Percentiles rank a stretch among this genome's conserved stretches.
Conservation (phyloP, 2,329 filamentous ascomycete genomes). For the Fusarium chaquense region DNA sequence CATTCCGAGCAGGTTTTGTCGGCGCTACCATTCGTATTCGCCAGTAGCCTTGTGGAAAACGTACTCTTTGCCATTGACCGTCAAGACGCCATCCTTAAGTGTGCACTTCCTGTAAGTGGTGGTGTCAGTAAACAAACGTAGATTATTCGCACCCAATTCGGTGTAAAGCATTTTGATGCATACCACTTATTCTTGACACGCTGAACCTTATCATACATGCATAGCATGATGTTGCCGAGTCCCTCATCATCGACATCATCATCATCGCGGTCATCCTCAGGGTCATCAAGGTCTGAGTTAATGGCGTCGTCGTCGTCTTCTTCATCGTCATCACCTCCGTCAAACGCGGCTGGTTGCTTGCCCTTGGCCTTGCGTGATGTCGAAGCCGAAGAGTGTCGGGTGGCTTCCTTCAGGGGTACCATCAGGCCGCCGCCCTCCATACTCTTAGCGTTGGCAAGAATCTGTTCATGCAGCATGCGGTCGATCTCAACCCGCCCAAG, state of each 20-base stretch:
- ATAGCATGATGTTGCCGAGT: slow-evolving; percentile 92
- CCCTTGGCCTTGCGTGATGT: slow-evolving; percentile 44
- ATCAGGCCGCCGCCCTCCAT: slow-evolving; percentile 83
- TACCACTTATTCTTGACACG: slow-evolving; percentile 98
- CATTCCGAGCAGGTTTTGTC: neutral
- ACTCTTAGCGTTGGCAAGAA: slow-evolving; percentile 72
- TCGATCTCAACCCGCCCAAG: slow-evolving; percentile 75
- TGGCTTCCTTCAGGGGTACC: slow-evolving; percentile 73
- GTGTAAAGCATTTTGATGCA: slow-evolving; percentile 42
- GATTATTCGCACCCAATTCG: neutral
- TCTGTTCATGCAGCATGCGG: slow-evolving; percentile 74
- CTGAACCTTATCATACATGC: slow-evolving; percentile 99
- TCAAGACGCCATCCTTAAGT: slow-evolving; percentile 95
- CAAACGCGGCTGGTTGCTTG: slow-evolving; percentile 63
- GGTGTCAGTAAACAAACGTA: slow-evolving; percentile 28
- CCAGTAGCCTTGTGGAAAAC: slow-evolving; percentile 98
- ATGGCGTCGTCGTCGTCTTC: slow-evolving; percentile 92
- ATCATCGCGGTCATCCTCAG: slow-evolving; percentile 85
- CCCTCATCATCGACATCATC: slow-evolving; percentile 90
- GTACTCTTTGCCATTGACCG: slow-evolving; percentile 93
- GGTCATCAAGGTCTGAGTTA: slow-evolving; percentile 97
- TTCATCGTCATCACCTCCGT: slow-evolving; percentile 70
- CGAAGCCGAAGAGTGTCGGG: slow-evolving; percentile 48
- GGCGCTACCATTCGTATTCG: slow-evolving; percentile 91
- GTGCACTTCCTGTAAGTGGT: slow-evolving; percentile 82